Conservation (phyloP, 495 filamentous ascomycete genomes). For the Tuber umbilicatum region DNA sequence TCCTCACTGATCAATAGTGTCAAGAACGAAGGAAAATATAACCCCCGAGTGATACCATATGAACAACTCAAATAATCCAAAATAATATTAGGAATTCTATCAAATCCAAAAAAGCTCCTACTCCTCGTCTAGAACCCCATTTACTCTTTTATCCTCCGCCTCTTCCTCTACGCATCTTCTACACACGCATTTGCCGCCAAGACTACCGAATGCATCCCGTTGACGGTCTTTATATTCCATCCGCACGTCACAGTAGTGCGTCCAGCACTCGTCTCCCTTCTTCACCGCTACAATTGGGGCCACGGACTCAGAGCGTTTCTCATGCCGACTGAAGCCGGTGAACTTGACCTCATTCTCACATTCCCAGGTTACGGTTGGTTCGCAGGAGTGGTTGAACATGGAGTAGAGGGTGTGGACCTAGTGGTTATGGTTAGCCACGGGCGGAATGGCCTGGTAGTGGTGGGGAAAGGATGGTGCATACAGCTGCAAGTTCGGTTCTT, state of each 20-base stretch:
- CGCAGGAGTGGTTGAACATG: slow-evolving; percentile 86
- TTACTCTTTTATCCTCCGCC: slow-evolving; percentile 11
- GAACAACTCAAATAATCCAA: not conserved
- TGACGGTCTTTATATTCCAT: slow-evolving; percentile 69
- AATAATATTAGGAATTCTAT: not conserved
- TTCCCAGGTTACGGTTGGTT: slow-evolving; percentile 90
- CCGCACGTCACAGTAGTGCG: slow-evolving; percentile 88
- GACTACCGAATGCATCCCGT: slow-evolving; percentile 77
- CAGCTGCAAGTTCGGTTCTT: slow-evolving; percentile 52
- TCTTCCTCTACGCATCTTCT: slow-evolving; percentile 59
- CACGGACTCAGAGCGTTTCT: slow-evolving; percentile 43
- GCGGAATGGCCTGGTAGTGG: slow-evolving; percentile 59
- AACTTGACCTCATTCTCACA: slow-evolving; percentile 83
- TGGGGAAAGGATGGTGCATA: slow-evolving; percentile 50
- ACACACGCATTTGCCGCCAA: slow-evolving; percentile 83
- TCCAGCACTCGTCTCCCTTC: slow-evolving; percentile 76
- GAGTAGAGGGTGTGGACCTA: slow-evolving; percentile 66
- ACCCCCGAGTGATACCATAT: not conserved
- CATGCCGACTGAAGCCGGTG: slow-evolving; percentile 46
- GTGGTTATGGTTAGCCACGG: slow-evolving; percentile 43
- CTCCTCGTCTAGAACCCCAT: not conserved
- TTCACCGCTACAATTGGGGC: slow-evolving; percentile 54
- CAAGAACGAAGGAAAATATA: not conserved
- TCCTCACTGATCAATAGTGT: not conserved
- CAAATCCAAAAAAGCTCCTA: not conserved